Conservation (phyloP, 164 flowering plant species). For the Taxillus chinensis region DNA sequence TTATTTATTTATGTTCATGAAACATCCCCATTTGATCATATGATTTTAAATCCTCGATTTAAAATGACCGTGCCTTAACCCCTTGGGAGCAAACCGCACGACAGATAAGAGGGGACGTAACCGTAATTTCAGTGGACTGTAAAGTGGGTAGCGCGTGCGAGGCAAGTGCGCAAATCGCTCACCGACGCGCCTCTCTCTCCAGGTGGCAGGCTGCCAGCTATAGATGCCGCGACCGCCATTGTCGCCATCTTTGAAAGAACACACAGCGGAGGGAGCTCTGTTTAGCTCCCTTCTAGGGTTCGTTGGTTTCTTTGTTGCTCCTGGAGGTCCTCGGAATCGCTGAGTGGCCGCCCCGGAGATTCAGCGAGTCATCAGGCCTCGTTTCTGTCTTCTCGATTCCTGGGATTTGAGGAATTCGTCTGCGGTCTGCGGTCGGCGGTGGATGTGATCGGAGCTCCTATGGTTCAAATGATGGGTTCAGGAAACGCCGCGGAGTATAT, state of each 20-base stretch:
- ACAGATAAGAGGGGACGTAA: no score
- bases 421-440: neutral
- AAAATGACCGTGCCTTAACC: no score
- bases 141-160: neutral
- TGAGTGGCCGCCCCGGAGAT: no score
- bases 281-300: no score
- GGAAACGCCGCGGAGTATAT: neutral
- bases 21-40: no score
- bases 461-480: neutral
- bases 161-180: neutral
- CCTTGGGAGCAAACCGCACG: no score
- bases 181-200: no score
- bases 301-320: no score
- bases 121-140: no score
- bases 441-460: neutral
- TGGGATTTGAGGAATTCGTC: neutral
- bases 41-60: no score
- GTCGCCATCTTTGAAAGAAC: constrained; percentile 4
- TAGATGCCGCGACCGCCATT: neutral
- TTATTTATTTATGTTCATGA: no score
- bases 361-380: neutral
- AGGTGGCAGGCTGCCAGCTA: neutral
- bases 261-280: neutral
- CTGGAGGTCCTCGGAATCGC: no score
- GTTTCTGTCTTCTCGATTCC: neutral